These are phyloP conservation scores for Penicillium soppii DNA, from an alignment of 495 filamentous ascomycete genomes.

Conservation along the genomic window DNA sequence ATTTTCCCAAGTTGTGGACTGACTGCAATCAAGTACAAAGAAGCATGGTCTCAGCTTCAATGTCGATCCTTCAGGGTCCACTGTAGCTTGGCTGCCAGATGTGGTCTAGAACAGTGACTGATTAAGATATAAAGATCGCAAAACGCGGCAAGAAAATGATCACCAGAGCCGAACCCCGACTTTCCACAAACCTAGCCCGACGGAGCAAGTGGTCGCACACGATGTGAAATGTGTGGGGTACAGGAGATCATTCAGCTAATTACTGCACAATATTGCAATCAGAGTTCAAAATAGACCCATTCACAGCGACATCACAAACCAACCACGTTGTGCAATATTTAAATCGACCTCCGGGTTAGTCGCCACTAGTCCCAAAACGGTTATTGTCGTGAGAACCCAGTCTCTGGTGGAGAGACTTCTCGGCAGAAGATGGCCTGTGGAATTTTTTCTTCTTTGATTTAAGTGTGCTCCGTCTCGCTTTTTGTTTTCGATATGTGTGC, in stretches of 20 bases:
- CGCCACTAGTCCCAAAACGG: slow-evolving; percentile 26
- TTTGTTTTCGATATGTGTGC: neutral
- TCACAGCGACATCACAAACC: slow-evolving; percentile 2
- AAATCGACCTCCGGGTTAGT: neutral
- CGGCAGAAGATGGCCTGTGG: no score
- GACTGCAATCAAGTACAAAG: neutral
- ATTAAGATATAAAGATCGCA: no score
- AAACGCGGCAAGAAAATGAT: no score
- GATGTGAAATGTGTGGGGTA: no score
- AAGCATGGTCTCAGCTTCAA: slow-evolving; percentile 2
- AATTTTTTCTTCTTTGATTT: slow-evolving; percentile 1
- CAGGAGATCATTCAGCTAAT: slow-evolving; percentile 20
- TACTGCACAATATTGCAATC: slow-evolving; percentile 13
- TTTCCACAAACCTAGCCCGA: no score
- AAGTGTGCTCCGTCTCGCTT: neutral
- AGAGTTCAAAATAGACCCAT: slow-evolving; percentile 10
- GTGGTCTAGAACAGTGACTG: neutral
- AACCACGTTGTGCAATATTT: neutral
- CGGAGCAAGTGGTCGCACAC: no score
- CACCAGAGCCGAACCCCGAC: no score
- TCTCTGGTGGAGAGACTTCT: slow-evolving; percentile 8
- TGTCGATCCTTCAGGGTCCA: neutral
- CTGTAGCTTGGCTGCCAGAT: neutral
- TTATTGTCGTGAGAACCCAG: slow-evolving; percentile 24
- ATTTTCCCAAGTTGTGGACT: no score